Conservation (phyloP, 169 alveolate genomes). For the Plasmodium inui region DNA sequence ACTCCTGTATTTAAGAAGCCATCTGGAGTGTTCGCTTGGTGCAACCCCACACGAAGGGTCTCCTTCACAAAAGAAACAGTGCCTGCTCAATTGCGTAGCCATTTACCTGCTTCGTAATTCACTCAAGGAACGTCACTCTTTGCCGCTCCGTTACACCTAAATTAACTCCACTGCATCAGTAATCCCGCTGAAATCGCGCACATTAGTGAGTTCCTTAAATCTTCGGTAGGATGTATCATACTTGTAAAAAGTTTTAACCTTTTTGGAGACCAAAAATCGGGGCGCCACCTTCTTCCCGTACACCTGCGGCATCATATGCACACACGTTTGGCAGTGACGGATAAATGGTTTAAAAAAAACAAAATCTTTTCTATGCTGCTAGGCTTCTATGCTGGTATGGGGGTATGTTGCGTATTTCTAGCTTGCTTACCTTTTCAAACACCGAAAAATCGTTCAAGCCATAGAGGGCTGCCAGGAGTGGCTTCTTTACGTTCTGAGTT, state of each 20-base stretch:
- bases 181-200: constrained; percentile 66
- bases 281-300: constrained; percentile 73
- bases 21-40: neutral
- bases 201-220: constrained; percentile 65
- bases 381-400: neutral
- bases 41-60: constrained; percentile 3
- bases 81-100: neutral
- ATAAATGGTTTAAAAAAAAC: constrained; percentile 5
- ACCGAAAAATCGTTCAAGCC: constrained; percentile 71
- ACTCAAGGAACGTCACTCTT: neutral
- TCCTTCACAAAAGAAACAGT: neutral
- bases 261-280: constrained; percentile 48
- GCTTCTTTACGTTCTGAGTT: constrained; percentile 22
- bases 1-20: neutral
- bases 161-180: constrained; percentile 67
- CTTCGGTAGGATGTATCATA: constrained; percentile 47
- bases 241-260: constrained; percentile 58
- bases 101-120: neutral
- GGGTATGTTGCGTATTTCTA: neutral
- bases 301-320: constrained; percentile 23
- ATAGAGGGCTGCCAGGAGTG: constrained; percentile 48
- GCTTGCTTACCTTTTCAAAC: constrained; percentile 49
- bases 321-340: neutral
- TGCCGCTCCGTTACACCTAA: neutral
- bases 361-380: neutral